Percentiles rank a stretch among this genome's conserved stretches.
These are phyloP conservation scores for Debaryomyces prosopidis DNA, from an alignment of 805 yeast species.

Conservation along the genomic window DNA sequence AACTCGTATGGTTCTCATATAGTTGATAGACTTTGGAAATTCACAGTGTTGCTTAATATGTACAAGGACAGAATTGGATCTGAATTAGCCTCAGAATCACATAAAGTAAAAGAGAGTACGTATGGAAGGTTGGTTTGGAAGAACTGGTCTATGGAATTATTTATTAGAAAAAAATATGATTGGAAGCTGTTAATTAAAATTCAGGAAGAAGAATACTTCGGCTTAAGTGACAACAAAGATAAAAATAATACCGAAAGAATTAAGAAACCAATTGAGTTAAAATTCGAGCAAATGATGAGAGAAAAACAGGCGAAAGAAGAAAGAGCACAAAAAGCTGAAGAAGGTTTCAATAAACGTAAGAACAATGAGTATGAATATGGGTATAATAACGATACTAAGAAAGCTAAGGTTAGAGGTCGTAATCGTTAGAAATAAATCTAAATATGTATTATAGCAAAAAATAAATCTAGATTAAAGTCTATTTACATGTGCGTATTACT, in stretches of 20 bases:
- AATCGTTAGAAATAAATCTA: conserved; percentile 1
- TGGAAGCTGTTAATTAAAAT: conserved; percentile 71
- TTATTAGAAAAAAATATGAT: conserved; percentile 68
- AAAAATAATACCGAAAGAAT: conserved; percentile 15
- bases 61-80: conserved; percentile 85
- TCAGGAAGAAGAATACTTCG: conserved; percentile 35
- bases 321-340: conserved; percentile 19
- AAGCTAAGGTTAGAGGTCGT: conserved; percentile 11
- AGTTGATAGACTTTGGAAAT: conserved; percentile 80
- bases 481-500: conserved; percentile 4
- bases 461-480: not conserved
- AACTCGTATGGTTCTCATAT: conserved; percentile 91
- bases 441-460: not conserved
- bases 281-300: conserved; percentile 37
- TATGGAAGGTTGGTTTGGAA: conserved; percentile 95
- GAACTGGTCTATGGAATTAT: conserved; percentile 89
- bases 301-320: conserved; percentile 29
- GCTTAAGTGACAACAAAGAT: conserved; percentile 14
- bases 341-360: conserved; percentile 20
- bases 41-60: conserved; percentile 73
- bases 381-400: conserved; percentile 7
- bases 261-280: conserved; percentile 42
- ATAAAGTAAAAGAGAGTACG: conserved; percentile 74
- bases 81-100: conserved; percentile 57
- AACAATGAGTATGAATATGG: conserved; percentile 13